These are phyloP conservation scores for Diplodia intermedia DNA, from an alignment of 2,329 filamentous ascomycete genomes.

Conservation along the genomic window DNA sequence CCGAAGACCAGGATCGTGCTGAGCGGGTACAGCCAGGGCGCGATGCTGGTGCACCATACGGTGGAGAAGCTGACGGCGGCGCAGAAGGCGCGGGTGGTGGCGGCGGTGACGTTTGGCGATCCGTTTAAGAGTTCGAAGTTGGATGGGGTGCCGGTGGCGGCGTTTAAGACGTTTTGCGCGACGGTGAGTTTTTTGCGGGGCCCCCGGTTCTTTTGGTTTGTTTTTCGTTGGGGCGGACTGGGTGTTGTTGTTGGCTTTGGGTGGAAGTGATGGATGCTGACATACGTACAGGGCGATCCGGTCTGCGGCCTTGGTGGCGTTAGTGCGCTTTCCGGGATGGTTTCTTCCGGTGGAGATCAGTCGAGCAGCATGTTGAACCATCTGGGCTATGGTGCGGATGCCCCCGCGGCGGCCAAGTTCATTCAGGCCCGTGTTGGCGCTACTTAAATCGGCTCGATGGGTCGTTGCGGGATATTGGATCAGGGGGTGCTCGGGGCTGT, in stretches of 20 bases:
- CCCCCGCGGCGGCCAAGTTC: constrained; percentile 19
- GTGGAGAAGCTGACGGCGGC: neutral
- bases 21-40: constrained; percentile 53
- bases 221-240: too few species aligned
- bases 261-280: neutral
- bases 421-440: constrained; percentile 3
- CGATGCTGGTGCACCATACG: constrained; percentile 42
- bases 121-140: constrained; percentile 37
- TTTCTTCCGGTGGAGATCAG: constrained; percentile 22
- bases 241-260: neutral
- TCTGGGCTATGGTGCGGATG: constrained; percentile 26
- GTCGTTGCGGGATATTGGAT: too few species aligned
- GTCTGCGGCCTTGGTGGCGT: constrained; percentile 24
- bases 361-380: constrained; percentile 19
- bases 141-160: constrained; percentile 7
- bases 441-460: neutral
- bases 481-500: too few species aligned
- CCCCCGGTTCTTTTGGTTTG: too few species aligned
- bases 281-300: constrained; percentile 6
- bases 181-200: constrained; percentile 10
- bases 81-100: constrained; percentile 26
- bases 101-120: constrained; percentile 48
- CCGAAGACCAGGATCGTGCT: constrained; percentile 57
- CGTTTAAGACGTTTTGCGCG: constrained; percentile 29
- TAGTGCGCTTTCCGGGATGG: constrained; percentile 9